Conservation (phyloP, 257 asterid genomes). For the Forsythia viridissima region DNA sequence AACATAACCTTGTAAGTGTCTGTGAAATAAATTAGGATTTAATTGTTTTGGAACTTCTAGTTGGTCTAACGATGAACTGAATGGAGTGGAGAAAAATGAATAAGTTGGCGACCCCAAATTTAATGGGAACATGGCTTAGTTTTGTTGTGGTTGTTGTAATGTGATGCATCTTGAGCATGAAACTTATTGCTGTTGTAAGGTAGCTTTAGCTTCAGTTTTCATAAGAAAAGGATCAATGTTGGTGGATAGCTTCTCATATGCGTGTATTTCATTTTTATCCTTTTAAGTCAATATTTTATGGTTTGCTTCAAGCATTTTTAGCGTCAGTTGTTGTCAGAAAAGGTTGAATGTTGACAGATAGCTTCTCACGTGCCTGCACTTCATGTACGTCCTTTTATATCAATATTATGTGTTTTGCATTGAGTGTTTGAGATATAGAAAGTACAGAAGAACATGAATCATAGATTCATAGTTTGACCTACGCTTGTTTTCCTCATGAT, state of each 20-base stretch:
- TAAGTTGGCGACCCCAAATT: background rate
- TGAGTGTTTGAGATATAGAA: background rate
- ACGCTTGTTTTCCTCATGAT: constrained; percentile 18
- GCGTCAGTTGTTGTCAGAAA: background rate
- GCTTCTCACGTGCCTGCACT: too few relatives aligned
- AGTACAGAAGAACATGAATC: background rate
- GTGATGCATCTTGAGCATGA: background rate
- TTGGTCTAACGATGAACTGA: background rate
- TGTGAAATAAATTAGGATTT: background rate
- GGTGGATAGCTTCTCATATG: too few relatives aligned
- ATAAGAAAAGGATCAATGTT: too few relatives aligned
- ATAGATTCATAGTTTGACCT: background rate
- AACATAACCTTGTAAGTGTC: too few relatives aligned
- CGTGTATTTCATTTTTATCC: too few relatives aligned
- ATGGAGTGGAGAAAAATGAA: background rate
- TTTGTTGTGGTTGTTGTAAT: background rate
- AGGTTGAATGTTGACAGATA: too few relatives aligned
- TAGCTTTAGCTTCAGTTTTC: background rate
- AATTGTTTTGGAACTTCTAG: background rate
- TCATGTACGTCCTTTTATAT: too few relatives aligned
- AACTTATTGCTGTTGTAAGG: background rate
- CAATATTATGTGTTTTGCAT: background rate
- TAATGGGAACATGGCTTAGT: background rate
- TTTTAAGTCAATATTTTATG: too few relatives aligned
- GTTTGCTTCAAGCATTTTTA: too few relatives aligned